These are phyloP conservation scores for Chrysochromulina parva DNA, from an alignment of 78 protist species.

Conservation along the genomic window DNA sequence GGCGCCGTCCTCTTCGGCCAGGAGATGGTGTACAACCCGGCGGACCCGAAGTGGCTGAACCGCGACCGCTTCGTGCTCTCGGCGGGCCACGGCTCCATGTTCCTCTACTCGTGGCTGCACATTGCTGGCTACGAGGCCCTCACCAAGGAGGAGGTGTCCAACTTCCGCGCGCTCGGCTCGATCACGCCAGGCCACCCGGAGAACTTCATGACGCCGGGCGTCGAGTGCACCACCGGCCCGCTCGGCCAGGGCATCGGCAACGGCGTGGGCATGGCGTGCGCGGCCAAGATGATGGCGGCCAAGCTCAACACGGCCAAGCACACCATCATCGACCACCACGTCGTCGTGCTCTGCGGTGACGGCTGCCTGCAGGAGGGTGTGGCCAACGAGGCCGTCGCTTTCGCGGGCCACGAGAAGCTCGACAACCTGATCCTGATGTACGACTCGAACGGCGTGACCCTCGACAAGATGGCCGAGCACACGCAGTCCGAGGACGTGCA, in stretches of 20 bases:
- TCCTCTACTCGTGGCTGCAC: slow-evolving; percentile 67
- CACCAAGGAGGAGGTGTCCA: slow-evolving; percentile 57
- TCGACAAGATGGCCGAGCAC: slow-evolving; percentile 68
- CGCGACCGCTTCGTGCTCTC: slow-evolving; percentile 79
- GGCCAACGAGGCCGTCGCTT: slow-evolving; percentile 67
- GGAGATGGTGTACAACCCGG: slow-evolving; percentile 41
- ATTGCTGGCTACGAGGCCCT: slow-evolving; percentile 44
- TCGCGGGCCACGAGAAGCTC: slow-evolving; percentile 71
- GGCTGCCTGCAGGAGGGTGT: slow-evolving; percentile 81
- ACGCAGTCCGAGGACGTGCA: slow-evolving; percentile 63
- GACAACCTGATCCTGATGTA: slow-evolving; percentile 68
- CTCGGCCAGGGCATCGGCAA: slow-evolving; percentile 75
- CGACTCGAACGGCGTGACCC: slow-evolving; percentile 73
- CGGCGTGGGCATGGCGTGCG: slow-evolving; percentile 79
- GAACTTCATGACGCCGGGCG: slow-evolving; percentile 53
- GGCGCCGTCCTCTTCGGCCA: slow-evolving; percentile 47
- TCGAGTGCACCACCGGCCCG: slow-evolving; percentile 82
- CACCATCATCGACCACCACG: slow-evolving; percentile 59
- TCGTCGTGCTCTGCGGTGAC: slow-evolving; percentile 64
- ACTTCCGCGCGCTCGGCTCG: slow-evolving; percentile 71
- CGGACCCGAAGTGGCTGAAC: slow-evolving; percentile 53
- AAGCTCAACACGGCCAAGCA: slow-evolving; percentile 61
- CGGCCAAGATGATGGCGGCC: slow-evolving; percentile 60
- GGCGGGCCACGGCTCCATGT: slow-evolving; percentile 77
- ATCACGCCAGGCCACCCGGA: slow-evolving; percentile 84